Percentiles rank a stretch among this genome's conserved stretches.
These are phyloP conservation scores for Prunus salicina DNA, from an alignment of 306 rosid genomes.

Conservation along the genomic window DNA sequence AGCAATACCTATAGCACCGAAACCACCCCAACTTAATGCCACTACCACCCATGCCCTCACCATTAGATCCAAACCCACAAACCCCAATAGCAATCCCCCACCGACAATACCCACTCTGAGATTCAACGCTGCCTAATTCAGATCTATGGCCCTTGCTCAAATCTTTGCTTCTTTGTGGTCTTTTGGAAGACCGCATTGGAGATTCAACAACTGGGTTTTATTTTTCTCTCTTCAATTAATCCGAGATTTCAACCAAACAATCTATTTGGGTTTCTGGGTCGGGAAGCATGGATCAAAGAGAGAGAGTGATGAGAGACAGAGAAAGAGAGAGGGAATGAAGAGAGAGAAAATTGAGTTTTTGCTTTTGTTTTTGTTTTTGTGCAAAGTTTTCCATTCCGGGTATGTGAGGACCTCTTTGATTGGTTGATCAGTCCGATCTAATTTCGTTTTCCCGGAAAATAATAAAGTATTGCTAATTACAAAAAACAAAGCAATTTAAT, in stretches of 20 bases:
- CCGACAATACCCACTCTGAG: slow-evolving; percentile 32
- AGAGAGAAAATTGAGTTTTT: slow-evolving; percentile 25
- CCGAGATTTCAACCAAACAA: background rate
- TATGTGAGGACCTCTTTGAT: slow-evolving; percentile 37
- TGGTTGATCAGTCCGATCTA: slow-evolving; percentile 53
- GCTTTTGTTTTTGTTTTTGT: slow-evolving; percentile 19
- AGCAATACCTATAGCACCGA: slow-evolving; percentile 27
- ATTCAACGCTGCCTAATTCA: slow-evolving; percentile 16
- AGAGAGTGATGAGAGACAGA: background rate
- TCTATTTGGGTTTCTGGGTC: slow-evolving; percentile 31
- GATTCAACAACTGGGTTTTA: slow-evolving; percentile 18
- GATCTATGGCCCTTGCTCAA: slow-evolving; percentile 39
- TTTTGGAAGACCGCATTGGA: slow-evolving; percentile 59
- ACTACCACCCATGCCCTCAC: slow-evolving; percentile 44
- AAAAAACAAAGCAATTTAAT: background rate
- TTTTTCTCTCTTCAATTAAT: background rate
- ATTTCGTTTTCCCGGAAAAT: slow-evolving; percentile 44
- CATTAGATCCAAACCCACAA: slow-evolving; percentile 64
- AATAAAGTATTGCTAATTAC: slow-evolving; percentile 2
- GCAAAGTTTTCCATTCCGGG: slow-evolving; percentile 8
- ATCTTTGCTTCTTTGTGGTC: slow-evolving; percentile 35
- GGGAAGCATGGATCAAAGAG: slow-evolving; percentile 40
- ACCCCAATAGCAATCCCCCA: slow-evolving; percentile 34
- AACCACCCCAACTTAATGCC: slow-evolving; percentile 30
- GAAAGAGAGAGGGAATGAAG: slow-evolving; percentile 20